Percentiles rank a stretch among this genome's conserved stretches.
These are phyloP conservation scores for Candida tallmaniae DNA, from an alignment of 805 yeast genomes.

Conservation along the genomic window DNA sequence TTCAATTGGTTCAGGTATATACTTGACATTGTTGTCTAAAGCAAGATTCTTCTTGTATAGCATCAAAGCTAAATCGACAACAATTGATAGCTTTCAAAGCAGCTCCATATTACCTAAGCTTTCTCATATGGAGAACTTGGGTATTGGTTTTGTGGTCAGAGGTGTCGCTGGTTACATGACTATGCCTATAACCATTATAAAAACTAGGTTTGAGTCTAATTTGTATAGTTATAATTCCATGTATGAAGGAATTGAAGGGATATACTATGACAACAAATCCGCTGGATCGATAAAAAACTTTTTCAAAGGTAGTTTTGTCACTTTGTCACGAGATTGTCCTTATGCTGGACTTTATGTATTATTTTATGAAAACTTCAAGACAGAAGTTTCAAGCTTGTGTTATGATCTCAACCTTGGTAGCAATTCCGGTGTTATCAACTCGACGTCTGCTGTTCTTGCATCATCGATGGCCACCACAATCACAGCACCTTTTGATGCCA, in stretches of 20 bases:
- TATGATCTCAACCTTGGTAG: conserved; percentile 25
- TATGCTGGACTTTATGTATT: conserved; percentile 91
- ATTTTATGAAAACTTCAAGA: conserved; percentile 71
- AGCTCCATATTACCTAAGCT: conserved; percentile 56
- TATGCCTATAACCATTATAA: conserved; percentile 92
- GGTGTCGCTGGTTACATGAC: conserved; percentile 79
- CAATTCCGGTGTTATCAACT: conserved; percentile 57
- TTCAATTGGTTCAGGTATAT: conserved; percentile 85
- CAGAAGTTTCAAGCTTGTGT: conserved; percentile 28
- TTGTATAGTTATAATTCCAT: conserved; percentile 66
- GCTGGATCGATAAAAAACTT: conserved; percentile 56
- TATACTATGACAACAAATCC: conserved; percentile 32
- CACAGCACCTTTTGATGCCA: conserved; percentile 93
- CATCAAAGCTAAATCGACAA: conserved; percentile 4
- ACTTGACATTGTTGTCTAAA: conserved; percentile 66
- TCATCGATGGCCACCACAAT: conserved; percentile 77
- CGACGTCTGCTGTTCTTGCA: conserved; percentile 71
- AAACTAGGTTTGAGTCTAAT: conserved; percentile 85
- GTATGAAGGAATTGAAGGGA: conserved; percentile 52
- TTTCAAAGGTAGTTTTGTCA: conserved; percentile 83
- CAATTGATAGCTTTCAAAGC: no score
- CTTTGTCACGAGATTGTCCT: conserved; percentile 88
- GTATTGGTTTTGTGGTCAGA: conserved; percentile 75
- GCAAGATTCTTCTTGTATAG: conserved; percentile 50
- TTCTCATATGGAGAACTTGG: conserved; percentile 61